Base-by-base conservation (phyloP, 805 yeast species). In the Pichia paraexigua region DNA sequence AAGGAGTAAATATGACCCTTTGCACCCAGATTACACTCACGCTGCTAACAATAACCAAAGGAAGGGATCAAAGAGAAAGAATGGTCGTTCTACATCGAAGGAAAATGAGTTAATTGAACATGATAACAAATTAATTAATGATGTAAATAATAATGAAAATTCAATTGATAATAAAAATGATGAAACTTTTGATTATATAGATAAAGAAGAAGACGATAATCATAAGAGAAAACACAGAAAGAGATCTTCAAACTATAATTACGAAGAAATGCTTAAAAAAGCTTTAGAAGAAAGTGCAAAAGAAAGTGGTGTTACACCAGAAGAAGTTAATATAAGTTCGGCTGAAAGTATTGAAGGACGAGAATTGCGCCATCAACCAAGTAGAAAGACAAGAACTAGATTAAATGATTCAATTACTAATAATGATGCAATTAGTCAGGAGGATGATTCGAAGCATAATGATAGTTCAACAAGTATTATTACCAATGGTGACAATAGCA, bases 271-370 rank as follows among this genome's bases (percentile, higher is more conserved):
- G 66, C 55, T 69, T 42, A 68, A 67, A 43, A 71, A 73, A 53
- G 84, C 82, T 0, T 65, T 80, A 39, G 74, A 79, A 51, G 84
- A 79, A 60, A 76, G 82, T 59, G 83, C 80, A 17, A 71, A 72
- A 53, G 83, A 77, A 50, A 70, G 73, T 48, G 78, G 72, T 6
- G 68, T 67, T 2, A 63, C 61, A 32, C 69, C 71, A 2, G 70
- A 65, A 48, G 73, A 68, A 20, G 62, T 61, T 9, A 66, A 66
- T 59, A 57, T 66, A 12, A 62, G 68, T 2, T 64, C 68, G 11
- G 58, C 59, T n/a, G 67, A 67, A 46, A 63, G 58, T 43, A 54
- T 59, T 18, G 56, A 59, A 18, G 54, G 58, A 18, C 58, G 67
- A 48, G 64, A 62, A 46, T 52, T 44, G 9, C 43, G 49, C 11